Percentiles rank a stretch among this genome's conserved stretches.
phyloP scores from a whole-genome alignment of 108 stramenopile genomes.

The Craspedostauros australis region DNA sequence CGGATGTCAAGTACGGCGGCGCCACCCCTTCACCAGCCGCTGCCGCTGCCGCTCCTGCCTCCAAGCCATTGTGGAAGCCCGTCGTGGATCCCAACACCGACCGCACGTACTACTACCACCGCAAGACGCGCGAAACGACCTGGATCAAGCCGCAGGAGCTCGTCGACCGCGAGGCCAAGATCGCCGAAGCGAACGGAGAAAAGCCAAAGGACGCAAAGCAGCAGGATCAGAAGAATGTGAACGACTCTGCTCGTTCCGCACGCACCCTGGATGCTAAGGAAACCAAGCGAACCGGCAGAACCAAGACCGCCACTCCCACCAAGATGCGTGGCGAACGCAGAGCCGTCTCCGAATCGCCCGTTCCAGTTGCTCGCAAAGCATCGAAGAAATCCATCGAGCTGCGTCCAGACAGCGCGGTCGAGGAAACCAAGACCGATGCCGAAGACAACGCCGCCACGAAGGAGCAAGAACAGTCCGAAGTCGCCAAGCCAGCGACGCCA shows the following conservation, averaged over 20 bases:
- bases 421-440: not conserved
- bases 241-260: too few species aligned
- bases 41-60: too few species aligned
- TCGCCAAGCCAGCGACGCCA: not conserved
- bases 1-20: too few species aligned
- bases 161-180: too few species aligned
- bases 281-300: too few species aligned
- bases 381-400: conserved; percentile 26
- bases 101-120: conserved; percentile 66
- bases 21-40: too few species aligned
- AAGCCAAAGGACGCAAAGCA: conserved; percentile 15
- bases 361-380: too few species aligned
- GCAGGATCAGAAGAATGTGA: conserved; percentile 7
- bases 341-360: too few species aligned
- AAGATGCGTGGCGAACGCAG: too few species aligned
- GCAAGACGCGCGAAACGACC: conserved; percentile 53
- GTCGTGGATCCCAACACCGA: conserved; percentile 47
- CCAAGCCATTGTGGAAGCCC: conserved; percentile 50
- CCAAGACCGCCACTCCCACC: too few species aligned
- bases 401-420: not conserved
- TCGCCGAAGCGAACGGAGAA: not conserved
- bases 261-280: too few species aligned
- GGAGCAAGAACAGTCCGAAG: not conserved
- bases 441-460: not conserved
- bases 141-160: conserved; percentile 63